Evolutionary conservation across 345 rosid genomes (phyloP).

Genomic region (Jatropha curcas): DNA sequence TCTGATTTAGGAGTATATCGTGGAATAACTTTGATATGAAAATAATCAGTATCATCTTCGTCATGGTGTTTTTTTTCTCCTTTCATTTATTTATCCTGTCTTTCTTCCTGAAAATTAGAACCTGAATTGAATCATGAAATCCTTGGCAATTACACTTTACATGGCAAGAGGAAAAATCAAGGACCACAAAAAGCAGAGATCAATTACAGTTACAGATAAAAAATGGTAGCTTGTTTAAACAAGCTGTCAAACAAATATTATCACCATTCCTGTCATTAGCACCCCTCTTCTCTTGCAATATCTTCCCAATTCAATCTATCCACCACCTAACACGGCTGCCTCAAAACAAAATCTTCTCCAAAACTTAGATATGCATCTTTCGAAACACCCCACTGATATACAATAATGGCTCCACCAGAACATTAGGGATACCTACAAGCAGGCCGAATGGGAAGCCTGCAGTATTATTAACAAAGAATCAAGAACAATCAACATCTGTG

Average conservation of each 20-base stretch:
- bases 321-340: not conserved
- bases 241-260: constrained; percentile 18
- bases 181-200: constrained; percentile 15
- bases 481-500: constrained; percentile 31
- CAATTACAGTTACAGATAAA: constrained; percentile 25
- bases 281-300: not conserved
- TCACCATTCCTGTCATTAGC: constrained; percentile 7
- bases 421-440: constrained; percentile 5
- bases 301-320: not conserved
- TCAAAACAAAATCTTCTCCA: not conserved
- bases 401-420: not conserved
- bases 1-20: not conserved
- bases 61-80: not conserved
- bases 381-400: not conserved
- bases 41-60: not conserved
- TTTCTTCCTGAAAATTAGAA: not conserved
- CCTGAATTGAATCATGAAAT: not conserved
- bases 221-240: constrained; percentile 15
- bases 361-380: not conserved
- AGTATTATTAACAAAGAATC: constrained; percentile 66
- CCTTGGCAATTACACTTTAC: constrained; percentile 17
- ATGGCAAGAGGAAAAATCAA: constrained; percentile 3
- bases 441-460: constrained; percentile 42
- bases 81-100: not conserved
- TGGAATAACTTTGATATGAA: not conserved